These are phyloP conservation scores for Cyberlindnera americana DNA, from an alignment of 805 yeast genomes.

Conservation along the genomic window DNA sequence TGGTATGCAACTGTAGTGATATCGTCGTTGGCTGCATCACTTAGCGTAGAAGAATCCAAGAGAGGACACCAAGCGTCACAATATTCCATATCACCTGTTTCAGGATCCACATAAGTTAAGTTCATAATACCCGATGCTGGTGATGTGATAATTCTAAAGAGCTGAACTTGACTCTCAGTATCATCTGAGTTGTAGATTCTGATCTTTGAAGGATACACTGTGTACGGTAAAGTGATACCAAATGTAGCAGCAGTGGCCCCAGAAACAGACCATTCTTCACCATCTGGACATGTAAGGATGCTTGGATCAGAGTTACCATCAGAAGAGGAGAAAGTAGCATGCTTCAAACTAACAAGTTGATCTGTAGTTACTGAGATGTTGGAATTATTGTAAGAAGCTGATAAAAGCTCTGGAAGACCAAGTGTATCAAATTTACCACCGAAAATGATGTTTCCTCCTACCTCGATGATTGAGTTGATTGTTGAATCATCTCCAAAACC, in stretches of 20 bases:
- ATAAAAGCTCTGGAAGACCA: conserved; percentile 27
- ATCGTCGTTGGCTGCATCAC: conserved; percentile 11
- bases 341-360: conserved; percentile 56
- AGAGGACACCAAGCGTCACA: conserved; percentile 95
- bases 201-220: conserved; percentile 63
- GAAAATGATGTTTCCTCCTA: conserved; percentile 58
- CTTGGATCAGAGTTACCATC: conserved; percentile 32
- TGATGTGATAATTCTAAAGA: conserved; percentile 68
- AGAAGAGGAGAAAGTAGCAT: conserved; percentile 48
- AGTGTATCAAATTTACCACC: conserved; percentile 69
- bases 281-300: conserved; percentile 48
- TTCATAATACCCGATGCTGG: conserved; percentile 93
- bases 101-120: conserved; percentile 77
- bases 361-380: conserved; percentile 46
- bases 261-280: conserved; percentile 51
- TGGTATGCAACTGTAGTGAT: conserved; percentile 23
- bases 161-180: conserved; percentile 43
- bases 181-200: conserved; percentile 61
- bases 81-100: conserved; percentile 45
- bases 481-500: conserved; percentile 66
- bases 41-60: conserved; percentile 36
- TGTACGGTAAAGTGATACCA: conserved; percentile 54
- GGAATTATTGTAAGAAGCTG: conserved; percentile 35
- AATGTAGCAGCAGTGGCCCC: conserved; percentile 58
- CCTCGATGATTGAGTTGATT: conserved; percentile 59